These are phyloP conservation scores for Komagataea norvegica DNA, from an alignment of 1,139 yeast genomes.

Conservation along the genomic window DNA sequence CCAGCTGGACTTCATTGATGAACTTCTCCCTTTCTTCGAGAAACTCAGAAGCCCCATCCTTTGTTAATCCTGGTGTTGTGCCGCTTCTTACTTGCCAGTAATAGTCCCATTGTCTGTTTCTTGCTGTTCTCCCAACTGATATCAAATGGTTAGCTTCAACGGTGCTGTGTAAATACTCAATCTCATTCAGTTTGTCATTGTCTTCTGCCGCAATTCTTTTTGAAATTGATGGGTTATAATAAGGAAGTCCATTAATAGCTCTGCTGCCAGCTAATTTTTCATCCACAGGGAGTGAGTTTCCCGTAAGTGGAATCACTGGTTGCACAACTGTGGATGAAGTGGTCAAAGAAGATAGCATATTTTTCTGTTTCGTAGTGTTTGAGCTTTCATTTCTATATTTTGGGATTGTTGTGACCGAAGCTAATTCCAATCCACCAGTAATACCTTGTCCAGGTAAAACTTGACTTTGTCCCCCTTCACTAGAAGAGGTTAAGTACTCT, in stretches of 20 bases:
- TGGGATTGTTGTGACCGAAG: slow-evolving; percentile 32
- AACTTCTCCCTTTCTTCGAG: slow-evolving; percentile 25
- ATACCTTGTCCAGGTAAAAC: slow-evolving; percentile 37
- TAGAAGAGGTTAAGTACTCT: slow-evolving; percentile 18
- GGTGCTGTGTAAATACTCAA: slow-evolving; percentile 35
- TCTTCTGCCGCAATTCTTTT: slow-evolving; percentile 24
- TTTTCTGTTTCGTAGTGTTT: slow-evolving; percentile 26
- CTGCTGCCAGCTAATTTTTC: slow-evolving; percentile 20
- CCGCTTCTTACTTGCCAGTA: slow-evolving; percentile 38
- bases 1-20: slow-evolving; percentile 27
- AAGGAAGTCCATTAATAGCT: slow-evolving; percentile 32
- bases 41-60: slow-evolving; percentile 23
- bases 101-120: slow-evolving; percentile 33
- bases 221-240: slow-evolving; percentile 21
- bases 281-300: slow-evolving; percentile 19
- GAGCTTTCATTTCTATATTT: slow-evolving; percentile 32
- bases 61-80: slow-evolving; percentile 29
- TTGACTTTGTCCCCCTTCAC: slow-evolving; percentile 21
- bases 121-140: slow-evolving; percentile 27
- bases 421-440: slow-evolving; percentile 34
- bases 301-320: slow-evolving; percentile 7
- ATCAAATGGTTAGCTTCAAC: slow-evolving; percentile 31
- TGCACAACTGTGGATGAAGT: slow-evolving; percentile 23
- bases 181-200: slow-evolving; percentile 29
- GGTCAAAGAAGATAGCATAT: slow-evolving; percentile 26